Base-by-base conservation (phyloP, 495 filamentous ascomycete species). In the Aspergillus asperescens region DNA sequence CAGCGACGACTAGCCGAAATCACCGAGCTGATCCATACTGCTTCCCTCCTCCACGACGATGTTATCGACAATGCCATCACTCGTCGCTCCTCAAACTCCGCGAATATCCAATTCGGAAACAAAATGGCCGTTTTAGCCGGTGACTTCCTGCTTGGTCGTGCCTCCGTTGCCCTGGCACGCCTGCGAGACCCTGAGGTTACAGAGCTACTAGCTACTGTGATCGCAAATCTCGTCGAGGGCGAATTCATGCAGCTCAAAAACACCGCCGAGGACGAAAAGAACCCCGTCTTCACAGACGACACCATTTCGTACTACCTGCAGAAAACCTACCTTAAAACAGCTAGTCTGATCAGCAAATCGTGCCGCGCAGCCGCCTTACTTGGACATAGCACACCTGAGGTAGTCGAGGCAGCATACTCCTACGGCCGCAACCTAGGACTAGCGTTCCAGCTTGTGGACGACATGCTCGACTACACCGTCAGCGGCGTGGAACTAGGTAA, bases 231-330 rank as follows among this genome's bases (percentile, higher is more conserved):
- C 18, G 92, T 98, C 20, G 94, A 98, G 71, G 93, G 93, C 56
- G 93, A 98, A 67, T 96, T 98, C 75, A 97, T 97, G 91, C 93
- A 98, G 73, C 76, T 98, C 48, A 92, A 95, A 71, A 98, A 98
- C 70, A 97, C 93, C 3, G 87, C 85, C 16, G 78, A 81, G 52
- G 92, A 96, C 61, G 92, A 96, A 70, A 68, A 76, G 50, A 82
- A 87, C 55, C 90, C 90, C 0, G 74, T 77, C 12, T 97, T 87
- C 77, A 89, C 85, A 1, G 86, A 94, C 50, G 87, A 96, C 23
- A 88, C 89, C 1, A 76, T 98, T 49, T 76, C 84, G 7, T 97
- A 97, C 68, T 98, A 98, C 64, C 76, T 98, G n/a, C 89, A 96
- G 65, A 98, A 98, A 77, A 97, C 93, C 31, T 98, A 98, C 64